phyloP scores from a whole-genome alignment of 441 rosid species.

The Pelargonium citronellum region DNA sequence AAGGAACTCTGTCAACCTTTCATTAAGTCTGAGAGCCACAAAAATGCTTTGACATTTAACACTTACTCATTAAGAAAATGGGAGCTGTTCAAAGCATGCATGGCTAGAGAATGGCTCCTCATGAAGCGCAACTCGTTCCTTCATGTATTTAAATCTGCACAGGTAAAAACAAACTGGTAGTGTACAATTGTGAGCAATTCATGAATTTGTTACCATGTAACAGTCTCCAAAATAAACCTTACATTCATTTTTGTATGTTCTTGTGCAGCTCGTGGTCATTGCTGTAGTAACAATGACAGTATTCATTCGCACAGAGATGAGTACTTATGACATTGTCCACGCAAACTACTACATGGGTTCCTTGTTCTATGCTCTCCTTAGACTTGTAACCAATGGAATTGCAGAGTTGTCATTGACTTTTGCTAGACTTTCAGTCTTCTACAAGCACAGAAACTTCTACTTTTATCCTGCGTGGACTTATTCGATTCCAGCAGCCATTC shows the following conservation, averaged over 20 bases:
- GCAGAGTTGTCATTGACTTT: conserved; percentile 66
- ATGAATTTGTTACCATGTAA: conserved; percentile 15
- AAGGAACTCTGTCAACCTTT: conserved; percentile 21
- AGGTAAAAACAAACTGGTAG: conserved; percentile 31
- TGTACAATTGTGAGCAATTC: background rate
- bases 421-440: conserved; percentile 70
- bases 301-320: conserved; percentile 64
- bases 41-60: conserved; percentile 20
- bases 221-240: conserved; percentile 3
- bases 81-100: conserved; percentile 53
- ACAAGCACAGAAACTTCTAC: conserved; percentile 66
- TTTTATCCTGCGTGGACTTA: conserved; percentile 75
- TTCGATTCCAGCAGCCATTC: conserved; percentile 64
- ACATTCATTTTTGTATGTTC: background rate
- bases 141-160: conserved; percentile 62
- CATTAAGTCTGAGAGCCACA: conserved; percentile 11
- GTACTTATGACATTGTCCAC: conserved; percentile 30
- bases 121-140: conserved; percentile 87
- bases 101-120: conserved; percentile 63
- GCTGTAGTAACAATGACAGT: conserved; percentile 48
- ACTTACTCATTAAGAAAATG: conserved; percentile 25
- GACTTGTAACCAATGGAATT: conserved; percentile 62
- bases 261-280: conserved; percentile 29
- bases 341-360: conserved; percentile 60
- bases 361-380: conserved; percentile 40